Evolutionary conservation across 805 yeast species (phyloP), one percentile per base, ranked within the genome.

Genomic region (Suhomyces xylopsoci): DNA sequence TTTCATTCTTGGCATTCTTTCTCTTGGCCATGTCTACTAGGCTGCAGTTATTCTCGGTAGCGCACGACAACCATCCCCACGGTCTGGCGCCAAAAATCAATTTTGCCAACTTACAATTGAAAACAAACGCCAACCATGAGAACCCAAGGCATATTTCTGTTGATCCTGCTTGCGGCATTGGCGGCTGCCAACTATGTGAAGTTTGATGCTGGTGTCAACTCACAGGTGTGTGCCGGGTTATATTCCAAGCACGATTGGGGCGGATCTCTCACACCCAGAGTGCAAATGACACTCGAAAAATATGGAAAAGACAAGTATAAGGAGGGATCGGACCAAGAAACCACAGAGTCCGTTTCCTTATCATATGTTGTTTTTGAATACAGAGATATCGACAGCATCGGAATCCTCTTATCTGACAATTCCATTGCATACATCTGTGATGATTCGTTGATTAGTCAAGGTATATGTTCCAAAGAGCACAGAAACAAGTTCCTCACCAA

Each of bases 161-260:
- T 28, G 26, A 19, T 30, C 17, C 32, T 41, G n/a, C 34, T 47
- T 12, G 20, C 22, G 19, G 19, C 47, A 25, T 19, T 48, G 32
- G 64, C 44, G 12, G 48, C 47, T 9, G 83, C 77, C 64, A 79
- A 77, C 58, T 68, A 71, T 62, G 86, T 79, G 28, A 63, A 64
- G 24, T 76, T 90, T 57, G 78, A 80, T 45, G 67, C 79, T 14
- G 69, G 53, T 5, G 25, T 62, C 9, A 71, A 80, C 47, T 76
- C 85, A 15, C 94, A 89, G 62, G 82, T 82, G 24, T 93, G 99
- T 67, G 79, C 91, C 4, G 99, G 99, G 34, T 87, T 93, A 84
- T 93, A 93, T 71, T 81, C 92, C 51, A 85, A 84, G 60, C 76
- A 82, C 46, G 96, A 92, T 63, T 89, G 96, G 92, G 87, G 90